phyloP scores from a whole-genome alignment of 2,329 filamentous ascomycete genomes.

The Colletotrichum sp. region DNA sequence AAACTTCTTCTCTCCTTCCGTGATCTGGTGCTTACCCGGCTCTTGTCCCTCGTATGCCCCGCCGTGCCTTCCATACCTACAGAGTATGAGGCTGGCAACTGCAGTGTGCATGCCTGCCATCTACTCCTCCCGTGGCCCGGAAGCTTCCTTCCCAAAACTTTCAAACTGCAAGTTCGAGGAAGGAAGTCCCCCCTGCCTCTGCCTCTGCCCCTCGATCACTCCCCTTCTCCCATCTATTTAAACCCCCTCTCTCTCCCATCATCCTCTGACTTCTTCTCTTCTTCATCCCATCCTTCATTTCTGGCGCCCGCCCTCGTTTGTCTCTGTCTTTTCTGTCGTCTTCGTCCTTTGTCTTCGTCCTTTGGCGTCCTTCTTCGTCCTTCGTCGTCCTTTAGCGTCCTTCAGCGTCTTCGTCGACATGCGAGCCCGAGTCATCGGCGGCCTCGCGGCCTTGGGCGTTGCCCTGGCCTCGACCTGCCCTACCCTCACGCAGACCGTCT shows the following conservation, averaged over 20 bases:
- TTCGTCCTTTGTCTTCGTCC: slow-evolving; percentile 13
- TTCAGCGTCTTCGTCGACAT: slow-evolving; percentile 33
- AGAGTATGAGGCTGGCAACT: background rate
- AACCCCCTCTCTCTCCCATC: background rate
- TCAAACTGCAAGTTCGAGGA: background rate
- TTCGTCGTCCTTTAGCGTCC: slow-evolving; percentile 8
- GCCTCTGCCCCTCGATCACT: background rate
- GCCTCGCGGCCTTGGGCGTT: slow-evolving; percentile 39
- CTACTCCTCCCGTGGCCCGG: background rate
- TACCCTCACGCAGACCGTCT: slow-evolving; percentile 48
- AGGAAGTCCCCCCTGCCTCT: background rate
- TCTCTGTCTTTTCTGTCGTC: slow-evolving; percentile 13
- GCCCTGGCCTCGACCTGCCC: slow-evolving; percentile 9
- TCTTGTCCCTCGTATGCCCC: background rate
- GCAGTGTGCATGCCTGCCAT: background rate
- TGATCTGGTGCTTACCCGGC: background rate
- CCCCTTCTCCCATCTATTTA: background rate
- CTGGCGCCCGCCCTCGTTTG: background rate
- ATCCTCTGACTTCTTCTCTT: background rate
- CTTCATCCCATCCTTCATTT: slow-evolving; percentile 12
- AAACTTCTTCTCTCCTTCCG: background rate
- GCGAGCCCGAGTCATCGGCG: slow-evolving; percentile 40
- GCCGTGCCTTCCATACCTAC: background rate
- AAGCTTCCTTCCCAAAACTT: background rate
- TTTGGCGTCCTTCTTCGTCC: background rate